Evolutionary conservation across 140 eudicot genomes (phyloP).

Genomic region (Cichorium intybus): DNA sequence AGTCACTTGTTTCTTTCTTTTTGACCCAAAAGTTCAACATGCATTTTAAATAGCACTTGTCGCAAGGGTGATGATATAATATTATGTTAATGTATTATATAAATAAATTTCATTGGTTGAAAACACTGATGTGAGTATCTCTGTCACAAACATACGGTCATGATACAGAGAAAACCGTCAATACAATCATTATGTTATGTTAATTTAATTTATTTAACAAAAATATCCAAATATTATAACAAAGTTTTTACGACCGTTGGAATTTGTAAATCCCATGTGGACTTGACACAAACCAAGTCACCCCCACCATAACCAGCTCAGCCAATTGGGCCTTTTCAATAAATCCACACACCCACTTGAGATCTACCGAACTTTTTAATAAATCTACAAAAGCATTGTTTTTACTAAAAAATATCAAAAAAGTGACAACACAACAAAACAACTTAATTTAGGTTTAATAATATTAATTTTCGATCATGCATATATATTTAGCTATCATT

Average conservation of each 20-base stretch:
- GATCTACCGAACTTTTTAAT: conserved; percentile 28
- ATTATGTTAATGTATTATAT: not conserved
- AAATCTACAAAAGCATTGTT: conserved; percentile 16
- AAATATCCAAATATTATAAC: not conserved
- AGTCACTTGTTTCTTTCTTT: conserved; percentile 21
- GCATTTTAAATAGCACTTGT: not conserved
- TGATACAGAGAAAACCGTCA: too few relatives aligned
- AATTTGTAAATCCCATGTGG: conserved; percentile 32
- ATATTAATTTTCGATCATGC: not conserved
- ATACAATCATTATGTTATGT: not conserved
- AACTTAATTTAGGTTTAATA: not conserved
- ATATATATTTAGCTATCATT: not conserved
- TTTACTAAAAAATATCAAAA: not conserved
- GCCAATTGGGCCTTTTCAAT: conserved; percentile 34
- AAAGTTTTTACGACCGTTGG: not conserved
- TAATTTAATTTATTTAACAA: not conserved
- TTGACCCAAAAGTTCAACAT: conserved; percentile 22
- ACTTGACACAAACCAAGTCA: conserved; percentile 33
- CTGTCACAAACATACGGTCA: not conserved
- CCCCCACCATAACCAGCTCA: conserved; percentile 38
- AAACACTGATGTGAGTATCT: not conserved
- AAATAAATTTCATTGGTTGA: not conserved
- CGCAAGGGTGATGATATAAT: not conserved
- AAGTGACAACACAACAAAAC: not conserved
- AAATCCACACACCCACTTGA: conserved; percentile 39